Base-by-base conservation (phyloP, 768 basidiomycete species). In the Cystofilobasidium capitatum region DNA sequence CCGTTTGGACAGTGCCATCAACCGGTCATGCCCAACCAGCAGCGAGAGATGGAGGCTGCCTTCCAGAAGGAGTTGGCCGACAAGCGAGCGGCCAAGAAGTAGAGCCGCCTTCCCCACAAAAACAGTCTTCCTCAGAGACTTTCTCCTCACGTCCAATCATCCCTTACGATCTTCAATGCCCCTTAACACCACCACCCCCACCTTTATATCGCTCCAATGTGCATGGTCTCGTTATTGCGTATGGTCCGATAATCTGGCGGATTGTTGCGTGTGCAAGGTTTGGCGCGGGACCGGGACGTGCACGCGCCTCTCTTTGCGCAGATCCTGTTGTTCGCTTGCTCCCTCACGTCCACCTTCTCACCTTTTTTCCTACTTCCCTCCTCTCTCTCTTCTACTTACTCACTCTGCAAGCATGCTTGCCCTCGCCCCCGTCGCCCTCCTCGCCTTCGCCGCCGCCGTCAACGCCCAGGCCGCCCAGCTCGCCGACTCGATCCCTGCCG, bases 1-100 rank as follows among this genome's bases (percentile, higher is more conserved):
- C 40, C 35, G 26, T 67, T 3, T 33, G 22, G 24, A n/a, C 64
- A 89, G 86, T 84, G 80, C 31, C 91, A 97, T 74, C 77, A 82
- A 76, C 87, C 92, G 24, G 93, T 96, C 8, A 79, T 93, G 65
- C 87, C 89, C 6, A 84, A 87, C 72, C 78, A 91, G 22, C 94
- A 98, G 78, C 86, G 84, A 75, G 93, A 96, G 64, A 84, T 96
- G 69, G 85, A 88, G 75, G 90, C 89, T 37, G 88, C 86, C 17
- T 88, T 91, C 76, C 84, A 84, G 77, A 91, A 89, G 82, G 85
- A 86, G 54, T 77, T 87, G 61, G 83, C 84, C 45, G 70, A 73
- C 69, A 75, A 76, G 72, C 47, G 63, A 35, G 63, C 63, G 16
- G 64, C 55, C 16, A 65, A 65, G 64, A 65, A 65, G 64, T 65